Evolutionary conservation across 495 filamentous ascomycete species (phyloP), one percentile per base, ranked within the genome.

Genomic region (Lasiosphaeria miniovina): DNA sequence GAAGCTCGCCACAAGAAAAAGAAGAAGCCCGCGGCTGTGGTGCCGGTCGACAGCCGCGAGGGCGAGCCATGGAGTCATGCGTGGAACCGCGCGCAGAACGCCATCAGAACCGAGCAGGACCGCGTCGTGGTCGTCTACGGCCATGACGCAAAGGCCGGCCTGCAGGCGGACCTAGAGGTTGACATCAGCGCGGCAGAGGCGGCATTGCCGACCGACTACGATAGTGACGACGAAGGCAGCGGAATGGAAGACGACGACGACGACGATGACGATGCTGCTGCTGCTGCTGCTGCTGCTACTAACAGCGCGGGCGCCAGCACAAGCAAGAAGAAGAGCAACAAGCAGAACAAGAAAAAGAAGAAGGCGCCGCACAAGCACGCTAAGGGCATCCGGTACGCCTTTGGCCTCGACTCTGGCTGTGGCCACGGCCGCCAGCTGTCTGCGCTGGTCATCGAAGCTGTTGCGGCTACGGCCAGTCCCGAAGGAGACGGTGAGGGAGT

Each of bases 391-490:
- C 60, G 70, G 36, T 95, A 91, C 69, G 88, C 86, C 46, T 91
- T 90, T 67, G 94, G 94, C 2, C 76, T 98, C 24, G 94, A 98
- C 69, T 86, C 86, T 0, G 88, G 86, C 2, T 97, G 93, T 68
- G 83, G 89, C 9, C 83, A 85, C 55, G 91, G 90, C 7, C 86
- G 84, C 0, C 77, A 80, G 56, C 67, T 97, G 58, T 90, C 88
- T 3, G 93, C 90, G n/a, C 64, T 94, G 58, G 77, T 97, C 4
- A 82, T 96, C 43, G 83, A 85, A 59, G 81, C 84, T 60, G 82
- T 84, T 57, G 81, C 84, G 61, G 64, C 69, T 1, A 66, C 62
- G 54, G 55, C 62, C 15, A 45, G 40, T 8, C 65, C 54, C 1
- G 54, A 66, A 14, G 57, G 12, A 49, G 15, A 49, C 1, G 11